Evolutionary conservation across 192 early-diverging fungal species (phyloP).

Genomic region (Kickxella alabastrina): DNA sequence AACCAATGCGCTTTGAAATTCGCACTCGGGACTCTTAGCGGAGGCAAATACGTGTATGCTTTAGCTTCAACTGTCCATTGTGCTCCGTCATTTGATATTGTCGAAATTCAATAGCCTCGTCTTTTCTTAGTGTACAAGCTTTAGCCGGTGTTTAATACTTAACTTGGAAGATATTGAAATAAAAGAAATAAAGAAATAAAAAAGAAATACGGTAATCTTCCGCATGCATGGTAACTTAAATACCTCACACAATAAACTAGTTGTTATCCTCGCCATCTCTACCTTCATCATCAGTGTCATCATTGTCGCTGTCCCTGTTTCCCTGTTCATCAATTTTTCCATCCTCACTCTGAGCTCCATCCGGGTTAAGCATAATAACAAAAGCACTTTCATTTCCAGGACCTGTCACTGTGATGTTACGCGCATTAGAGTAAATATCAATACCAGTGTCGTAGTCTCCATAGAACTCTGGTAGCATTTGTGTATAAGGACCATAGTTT

Average conservation of each 20-base stretch:
- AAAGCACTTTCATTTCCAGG: conserved; percentile 1
- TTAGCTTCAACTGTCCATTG: background rate
- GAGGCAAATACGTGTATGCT: background rate
- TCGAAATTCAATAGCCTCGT: conserved; percentile 1
- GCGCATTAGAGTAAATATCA: conserved; percentile 7
- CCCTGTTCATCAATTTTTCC: background rate
- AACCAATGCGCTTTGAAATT: background rate
- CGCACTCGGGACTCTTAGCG: background rate
- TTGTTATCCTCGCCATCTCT: background rate
- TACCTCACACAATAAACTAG: too few species aligned
- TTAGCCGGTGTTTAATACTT: too few species aligned
- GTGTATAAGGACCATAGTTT: conserved; percentile 45
- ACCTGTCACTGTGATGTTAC: conserved; percentile 13
- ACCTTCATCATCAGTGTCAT: too few species aligned
- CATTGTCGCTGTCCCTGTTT: background rate
- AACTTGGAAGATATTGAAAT: too few species aligned
- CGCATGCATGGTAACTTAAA: too few species aligned
- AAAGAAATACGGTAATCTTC: too few species aligned
- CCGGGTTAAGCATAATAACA: background rate
- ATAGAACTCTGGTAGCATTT: conserved; percentile 26
- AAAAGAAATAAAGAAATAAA: too few species aligned
- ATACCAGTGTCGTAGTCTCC: conserved; percentile 10
- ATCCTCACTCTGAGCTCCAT: background rate
- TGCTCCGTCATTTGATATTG: background rate
- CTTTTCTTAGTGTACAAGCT: too few species aligned